These are phyloP conservation scores for Alternaria consortialis DNA, from an alignment of 2,329 filamentous ascomycete species.

Conservation along the genomic window DNA sequence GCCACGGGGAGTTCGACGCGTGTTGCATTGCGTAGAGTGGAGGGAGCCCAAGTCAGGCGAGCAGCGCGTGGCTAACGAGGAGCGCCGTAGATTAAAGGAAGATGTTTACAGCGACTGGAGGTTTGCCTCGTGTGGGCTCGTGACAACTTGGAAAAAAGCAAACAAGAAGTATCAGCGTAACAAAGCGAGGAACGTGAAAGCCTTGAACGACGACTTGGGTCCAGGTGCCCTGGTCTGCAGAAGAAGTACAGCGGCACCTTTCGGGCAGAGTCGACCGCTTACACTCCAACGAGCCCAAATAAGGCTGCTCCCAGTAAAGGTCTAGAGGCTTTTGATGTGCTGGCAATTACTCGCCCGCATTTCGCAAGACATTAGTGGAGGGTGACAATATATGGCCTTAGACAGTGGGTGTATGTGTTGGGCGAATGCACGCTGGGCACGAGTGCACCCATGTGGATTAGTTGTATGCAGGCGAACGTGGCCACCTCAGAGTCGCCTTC, in stretches of 20 bases:
- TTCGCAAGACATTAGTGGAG: conserved; percentile 50
- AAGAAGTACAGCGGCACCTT: conserved; percentile 46
- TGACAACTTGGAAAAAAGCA: conserved; percentile 38
- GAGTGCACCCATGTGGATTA: conserved; percentile 48
- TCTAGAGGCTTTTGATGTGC: conserved; percentile 51
- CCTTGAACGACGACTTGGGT: conserved; percentile 35
- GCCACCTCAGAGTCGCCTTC: conserved; percentile 49
- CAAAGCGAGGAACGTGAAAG: conserved; percentile 36
- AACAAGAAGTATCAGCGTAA: conserved; percentile 40
- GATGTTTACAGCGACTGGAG: conserved; percentile 21
- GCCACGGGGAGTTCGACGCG: conserved; percentile 47
- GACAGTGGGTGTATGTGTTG: conserved; percentile 44
- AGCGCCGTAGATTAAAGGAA: conserved; percentile 25
- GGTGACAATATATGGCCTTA: conserved; percentile 48
- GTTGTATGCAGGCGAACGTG: conserved; percentile 51
- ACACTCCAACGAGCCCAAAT: conserved; percentile 35
- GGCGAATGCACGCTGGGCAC: conserved; percentile 52
- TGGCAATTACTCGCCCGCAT: conserved; percentile 51
- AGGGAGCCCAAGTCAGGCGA: conserved; percentile 32
- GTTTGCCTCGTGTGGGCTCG: conserved; percentile 24
- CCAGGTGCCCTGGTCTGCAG: conserved; percentile 40
- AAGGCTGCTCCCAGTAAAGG: conserved; percentile 41
- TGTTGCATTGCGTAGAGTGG: conserved; percentile 46
- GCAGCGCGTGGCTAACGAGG: conserved; percentile 34
- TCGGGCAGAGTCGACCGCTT: conserved; percentile 28